Evolutionary conservation across 2,329 filamentous ascomycete species (phyloP).

Genomic region (Hypoxylon sp.): DNA sequence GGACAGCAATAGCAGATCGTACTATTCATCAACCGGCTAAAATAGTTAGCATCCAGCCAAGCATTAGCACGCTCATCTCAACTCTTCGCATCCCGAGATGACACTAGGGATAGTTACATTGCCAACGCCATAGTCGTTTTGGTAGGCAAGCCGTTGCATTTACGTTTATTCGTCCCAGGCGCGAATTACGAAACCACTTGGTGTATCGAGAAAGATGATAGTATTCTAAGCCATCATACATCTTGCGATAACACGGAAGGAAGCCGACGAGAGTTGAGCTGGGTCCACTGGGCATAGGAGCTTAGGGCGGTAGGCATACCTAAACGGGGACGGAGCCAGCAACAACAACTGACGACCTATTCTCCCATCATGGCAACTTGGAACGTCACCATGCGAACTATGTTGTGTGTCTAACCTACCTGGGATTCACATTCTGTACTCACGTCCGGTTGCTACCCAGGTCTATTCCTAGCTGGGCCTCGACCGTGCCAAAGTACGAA

Average conservation of each 20-base stretch:
- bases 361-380: not conserved
- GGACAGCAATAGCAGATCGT: not conserved
- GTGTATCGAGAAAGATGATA: not conserved
- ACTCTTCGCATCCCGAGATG: not conserved
- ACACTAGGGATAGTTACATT: not conserved
- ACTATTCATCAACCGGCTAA: constrained; percentile 22
- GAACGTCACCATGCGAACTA: not conserved
- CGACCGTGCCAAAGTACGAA: not conserved
- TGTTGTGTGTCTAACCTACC: not conserved
- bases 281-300: not conserved
- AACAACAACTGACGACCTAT: not conserved
- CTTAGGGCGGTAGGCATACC: not conserved
- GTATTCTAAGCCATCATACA: not conserved
- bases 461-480: constrained; percentile 6
- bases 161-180: not conserved
- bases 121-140: not conserved
- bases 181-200: not conserved
- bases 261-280: not conserved
- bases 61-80: constrained; percentile 16
- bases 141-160: not conserved
- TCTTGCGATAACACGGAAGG: not conserved
- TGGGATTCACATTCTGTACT: not conserved
- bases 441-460: not conserved
- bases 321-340: constrained; percentile 6
- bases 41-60: constrained; percentile 24